Percentiles rank a stretch among this genome's conserved stretches.
phyloP scores from a whole-genome alignment of 371 early-diverging fungal genomes.

The Circinella minor region DNA sequence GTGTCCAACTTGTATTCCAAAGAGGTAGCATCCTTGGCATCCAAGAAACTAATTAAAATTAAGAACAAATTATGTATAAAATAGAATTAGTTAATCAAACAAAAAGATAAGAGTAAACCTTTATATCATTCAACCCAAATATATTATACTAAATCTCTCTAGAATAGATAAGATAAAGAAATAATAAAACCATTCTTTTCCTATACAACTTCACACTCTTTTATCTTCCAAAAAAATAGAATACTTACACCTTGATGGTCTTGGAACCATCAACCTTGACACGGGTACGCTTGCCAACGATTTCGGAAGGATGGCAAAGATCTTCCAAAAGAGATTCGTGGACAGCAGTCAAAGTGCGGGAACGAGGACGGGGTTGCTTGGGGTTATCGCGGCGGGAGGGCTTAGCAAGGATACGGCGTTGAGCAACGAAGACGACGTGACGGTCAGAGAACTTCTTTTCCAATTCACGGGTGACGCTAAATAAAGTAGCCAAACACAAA shows the following conservation, averaged over 20 bases:
- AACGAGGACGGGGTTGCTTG: conserved; percentile 93
- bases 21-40: conserved; percentile 95
- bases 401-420: conserved; percentile 92
- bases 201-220: too few species aligned
- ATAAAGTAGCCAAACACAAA: neutral
- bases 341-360: conserved; percentile 95
- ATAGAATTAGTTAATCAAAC: too few species aligned
- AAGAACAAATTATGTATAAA: too few species aligned
- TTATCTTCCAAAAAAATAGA: neutral
- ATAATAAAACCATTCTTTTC: too few species aligned
- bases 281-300: conserved; percentile 96
- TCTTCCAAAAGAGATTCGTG: conserved; percentile 97
- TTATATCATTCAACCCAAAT: too few species aligned
- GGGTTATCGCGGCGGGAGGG: conserved; percentile 86
- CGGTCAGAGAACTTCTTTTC: conserved; percentile 99
- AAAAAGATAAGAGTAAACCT: neutral
- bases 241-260: conserved; percentile 88
- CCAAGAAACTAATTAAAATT: conserved; percentile 74
- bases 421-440: conserved; percentile 94
- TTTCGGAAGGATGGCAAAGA: conserved; percentile 97
- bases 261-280: conserved; percentile 94
- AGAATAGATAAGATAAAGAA: too few species aligned
- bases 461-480: conserved; percentile 91
- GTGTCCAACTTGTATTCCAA: conserved; percentile 98
- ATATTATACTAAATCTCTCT: too few species aligned